Percentiles rank a stretch among this genome's conserved stretches.
These are phyloP conservation scores for Trichoderma asperelloides DNA, from an alignment of 495 filamentous ascomycete genomes.

Conservation along the genomic window DNA sequence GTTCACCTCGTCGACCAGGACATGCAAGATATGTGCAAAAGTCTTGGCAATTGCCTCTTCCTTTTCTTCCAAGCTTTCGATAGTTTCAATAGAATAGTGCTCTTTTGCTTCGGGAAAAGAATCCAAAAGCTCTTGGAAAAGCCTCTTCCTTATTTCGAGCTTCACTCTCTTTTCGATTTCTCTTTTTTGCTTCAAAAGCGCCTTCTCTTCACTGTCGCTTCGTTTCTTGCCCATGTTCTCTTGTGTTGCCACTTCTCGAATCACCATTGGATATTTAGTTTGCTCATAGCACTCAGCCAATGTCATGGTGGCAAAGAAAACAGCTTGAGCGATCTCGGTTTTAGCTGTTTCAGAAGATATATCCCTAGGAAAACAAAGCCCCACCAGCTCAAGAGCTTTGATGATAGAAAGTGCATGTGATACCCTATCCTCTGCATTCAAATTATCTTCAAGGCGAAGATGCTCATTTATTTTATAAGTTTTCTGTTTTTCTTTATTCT, in stretches of 20 bases:
- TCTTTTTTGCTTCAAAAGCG: background rate
- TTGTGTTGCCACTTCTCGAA: background rate
- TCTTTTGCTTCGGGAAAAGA: background rate
- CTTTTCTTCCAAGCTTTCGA: background rate
- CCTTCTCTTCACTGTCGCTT: background rate
- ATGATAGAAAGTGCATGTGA: constrained; percentile 14
- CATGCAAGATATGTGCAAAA: background rate
- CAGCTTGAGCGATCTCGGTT: constrained; percentile 22
- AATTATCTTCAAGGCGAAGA: background rate
- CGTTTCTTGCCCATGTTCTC: background rate
- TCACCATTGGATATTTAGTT: background rate
- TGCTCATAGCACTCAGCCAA: background rate
- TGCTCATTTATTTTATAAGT: background rate
- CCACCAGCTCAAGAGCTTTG: constrained; percentile 21
- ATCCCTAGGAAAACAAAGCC: constrained; percentile 22
- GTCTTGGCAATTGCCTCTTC: constrained; percentile 10
- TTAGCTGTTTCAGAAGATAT: constrained; percentile 24
- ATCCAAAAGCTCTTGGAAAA: background rate
- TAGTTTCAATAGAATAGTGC: background rate
- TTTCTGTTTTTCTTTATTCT: background rate
- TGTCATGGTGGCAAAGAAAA: constrained; percentile 21
- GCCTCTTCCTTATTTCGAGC: background rate
- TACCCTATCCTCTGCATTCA: background rate
- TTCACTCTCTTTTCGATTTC: background rate
- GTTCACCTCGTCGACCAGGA: constrained; percentile 21